Percentiles rank a stretch among this genome's conserved stretches.
Evolutionary conservation across 371 early-diverging fungal genomes (phyloP).

Genomic region (Saksenaea oblongispora): DNA sequence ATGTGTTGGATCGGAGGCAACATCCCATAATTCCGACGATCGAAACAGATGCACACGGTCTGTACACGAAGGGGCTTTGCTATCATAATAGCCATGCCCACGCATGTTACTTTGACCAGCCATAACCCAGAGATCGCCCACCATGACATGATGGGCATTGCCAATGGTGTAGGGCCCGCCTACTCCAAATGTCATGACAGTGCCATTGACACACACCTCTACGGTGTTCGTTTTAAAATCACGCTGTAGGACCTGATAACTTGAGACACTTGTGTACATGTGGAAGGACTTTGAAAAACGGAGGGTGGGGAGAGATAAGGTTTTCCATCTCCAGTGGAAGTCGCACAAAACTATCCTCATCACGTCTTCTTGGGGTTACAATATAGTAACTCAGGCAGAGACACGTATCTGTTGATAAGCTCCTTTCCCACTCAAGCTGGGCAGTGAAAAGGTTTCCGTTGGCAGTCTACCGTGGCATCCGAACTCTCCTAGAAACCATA

Average conservation of each 20-base stretch:
- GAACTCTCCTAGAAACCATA: no score
- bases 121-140: constrained; percentile 51
- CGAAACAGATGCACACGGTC: constrained; percentile 27
- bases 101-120: constrained; percentile 56
- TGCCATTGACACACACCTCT: constrained; percentile 14
- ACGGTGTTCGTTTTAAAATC: constrained; percentile 19
- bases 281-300: no score
- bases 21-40: constrained; percentile 36
- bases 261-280: constrained; percentile 15
- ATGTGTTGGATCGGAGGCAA: constrained; percentile 35
- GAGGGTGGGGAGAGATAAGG: no score
- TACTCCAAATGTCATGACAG: not conserved
- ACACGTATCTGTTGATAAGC: no score
- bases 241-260: constrained; percentile 41
- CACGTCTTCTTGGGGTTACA: no score
- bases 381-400: no score
- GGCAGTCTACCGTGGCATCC: no score
- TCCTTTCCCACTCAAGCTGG: no score
- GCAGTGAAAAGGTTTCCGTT: no score
- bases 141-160: constrained; percentile 24
- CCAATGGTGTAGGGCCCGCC: constrained; percentile 41
- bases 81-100: constrained; percentile 32
- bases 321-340: no score
- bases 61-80: not conserved
- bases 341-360: no score